phyloP scores from a whole-genome alignment of 2,329 filamentous ascomycete species.

The Penicillium freii region DNA sequence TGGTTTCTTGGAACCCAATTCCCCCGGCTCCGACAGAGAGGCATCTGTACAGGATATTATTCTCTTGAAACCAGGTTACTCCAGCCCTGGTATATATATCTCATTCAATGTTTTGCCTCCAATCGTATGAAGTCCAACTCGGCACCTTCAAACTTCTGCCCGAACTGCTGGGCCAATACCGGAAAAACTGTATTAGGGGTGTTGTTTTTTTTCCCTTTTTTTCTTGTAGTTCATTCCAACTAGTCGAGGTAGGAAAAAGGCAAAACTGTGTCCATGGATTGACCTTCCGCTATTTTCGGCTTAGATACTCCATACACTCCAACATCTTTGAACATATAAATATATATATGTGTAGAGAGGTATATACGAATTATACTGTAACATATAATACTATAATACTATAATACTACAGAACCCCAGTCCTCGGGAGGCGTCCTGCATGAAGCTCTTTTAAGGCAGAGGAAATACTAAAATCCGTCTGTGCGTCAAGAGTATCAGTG shows the following conservation, averaged over 20 bases:
- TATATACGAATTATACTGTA: too few relatives aligned
- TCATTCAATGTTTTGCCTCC: not conserved
- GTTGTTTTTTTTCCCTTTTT: not conserved
- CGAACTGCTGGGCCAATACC: not conserved
- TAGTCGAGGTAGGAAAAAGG: not conserved
- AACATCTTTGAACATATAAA: not conserved
- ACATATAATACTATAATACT: not conserved
- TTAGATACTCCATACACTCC: not conserved
- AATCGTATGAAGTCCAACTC: not conserved
- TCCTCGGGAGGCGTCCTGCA: conserved; percentile 13
- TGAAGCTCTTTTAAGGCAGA: conserved; percentile 11
- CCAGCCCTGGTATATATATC: not conserved
- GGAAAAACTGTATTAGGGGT: not conserved
- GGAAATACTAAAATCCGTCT: not conserved
- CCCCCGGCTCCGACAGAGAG: not conserved
- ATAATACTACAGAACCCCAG: not conserved
- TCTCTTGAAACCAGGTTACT: not conserved
- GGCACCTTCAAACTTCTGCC: conserved; percentile 2
- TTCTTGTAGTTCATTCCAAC: not conserved
- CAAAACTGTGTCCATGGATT: not conserved
- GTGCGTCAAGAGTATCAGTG: conserved; percentile 12
- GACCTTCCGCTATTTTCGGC: not conserved
- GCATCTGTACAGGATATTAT: too few relatives aligned
- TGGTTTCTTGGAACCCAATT: not conserved
- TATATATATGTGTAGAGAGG: not conserved